Percentiles rank a stretch among this genome's conserved stretches.
Conservation (phyloP, 352 stramenopile species). For the Phytophthora crassamura region DNA sequence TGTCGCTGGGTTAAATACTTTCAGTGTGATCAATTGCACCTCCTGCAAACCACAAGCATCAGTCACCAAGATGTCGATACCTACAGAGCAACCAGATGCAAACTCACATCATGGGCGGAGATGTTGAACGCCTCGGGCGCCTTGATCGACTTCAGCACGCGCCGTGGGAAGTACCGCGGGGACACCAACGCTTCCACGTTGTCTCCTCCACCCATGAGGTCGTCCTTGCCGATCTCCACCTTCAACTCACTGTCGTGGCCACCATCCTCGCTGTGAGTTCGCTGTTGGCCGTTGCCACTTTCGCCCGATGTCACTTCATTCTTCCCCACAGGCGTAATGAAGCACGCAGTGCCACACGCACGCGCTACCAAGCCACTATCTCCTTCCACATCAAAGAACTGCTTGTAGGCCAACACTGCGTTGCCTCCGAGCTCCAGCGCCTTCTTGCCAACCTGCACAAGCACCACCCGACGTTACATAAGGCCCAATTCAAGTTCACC, state of each 20-base stretch:
- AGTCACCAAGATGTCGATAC: background rate
- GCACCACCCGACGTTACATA: slow-evolving; percentile 54
- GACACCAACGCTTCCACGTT: slow-evolving; percentile 51
- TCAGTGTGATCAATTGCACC: slow-evolving; percentile 95
- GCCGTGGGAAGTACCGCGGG: slow-evolving; percentile 55
- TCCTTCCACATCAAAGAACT: slow-evolving; percentile 99
- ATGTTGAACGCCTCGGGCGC: slow-evolving; percentile 76
- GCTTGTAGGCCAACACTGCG: slow-evolving; percentile 97
- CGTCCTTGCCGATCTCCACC: slow-evolving; percentile 41
- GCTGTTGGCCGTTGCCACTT: slow-evolving; percentile 27
- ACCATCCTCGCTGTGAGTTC: slow-evolving; percentile 48
- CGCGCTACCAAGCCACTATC: slow-evolving; percentile 97
- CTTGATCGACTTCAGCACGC: slow-evolving; percentile 59
- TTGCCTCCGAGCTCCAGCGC: slow-evolving; percentile 97
- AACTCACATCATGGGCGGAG: slow-evolving; percentile 73
- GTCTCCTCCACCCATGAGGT: slow-evolving; percentile 30
- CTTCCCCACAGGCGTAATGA: slow-evolving; percentile 75
- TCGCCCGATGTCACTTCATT: slow-evolving; percentile 33
- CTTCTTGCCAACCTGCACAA: slow-evolving; percentile 90
- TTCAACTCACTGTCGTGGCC: slow-evolving; percentile 35
- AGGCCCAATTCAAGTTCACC: slow-evolving; percentile 2
- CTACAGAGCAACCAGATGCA: too few relatives aligned
- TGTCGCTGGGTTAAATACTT: slow-evolving; percentile 88
- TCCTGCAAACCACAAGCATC: slow-evolving; percentile 56
- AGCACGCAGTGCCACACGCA: slow-evolving; percentile 94